Evolutionary conservation across 495 filamentous ascomycete genomes (phyloP).

Genomic region (Daldinia vernicosa): DNA sequence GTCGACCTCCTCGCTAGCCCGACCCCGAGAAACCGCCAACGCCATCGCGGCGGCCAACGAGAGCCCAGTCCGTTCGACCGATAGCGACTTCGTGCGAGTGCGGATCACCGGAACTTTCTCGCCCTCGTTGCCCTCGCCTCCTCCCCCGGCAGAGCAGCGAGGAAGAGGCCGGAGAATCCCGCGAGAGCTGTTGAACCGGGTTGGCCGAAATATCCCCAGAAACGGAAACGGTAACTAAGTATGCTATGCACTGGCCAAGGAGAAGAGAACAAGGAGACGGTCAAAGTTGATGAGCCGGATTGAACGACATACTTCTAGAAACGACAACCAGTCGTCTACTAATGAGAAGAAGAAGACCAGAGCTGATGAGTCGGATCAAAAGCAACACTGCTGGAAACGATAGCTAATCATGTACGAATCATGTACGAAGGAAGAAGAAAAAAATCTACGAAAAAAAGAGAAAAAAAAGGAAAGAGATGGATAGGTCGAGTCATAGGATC

Average conservation of each 20-base stretch:
- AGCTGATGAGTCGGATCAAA: too few species aligned
- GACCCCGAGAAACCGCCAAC: background rate
- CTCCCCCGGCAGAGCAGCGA: background rate
- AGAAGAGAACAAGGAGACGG: background rate
- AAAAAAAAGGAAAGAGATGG: background rate
- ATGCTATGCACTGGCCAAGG: background rate
- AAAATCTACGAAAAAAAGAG: background rate
- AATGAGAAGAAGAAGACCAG: background rate
- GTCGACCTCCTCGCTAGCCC: background rate
- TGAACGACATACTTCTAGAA: too few species aligned
- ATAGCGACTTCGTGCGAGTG: conserved; percentile 14
- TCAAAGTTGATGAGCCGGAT: too few species aligned
- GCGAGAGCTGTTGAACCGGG: background rate
- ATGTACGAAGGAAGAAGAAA: background rate
- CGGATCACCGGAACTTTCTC: background rate
- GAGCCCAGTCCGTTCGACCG: background rate
- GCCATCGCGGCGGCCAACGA: background rate
- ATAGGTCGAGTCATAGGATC: background rate
- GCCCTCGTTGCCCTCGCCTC: background rate
- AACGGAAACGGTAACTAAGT: background rate
- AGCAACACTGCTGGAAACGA: background rate
- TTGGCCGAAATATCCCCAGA: background rate
- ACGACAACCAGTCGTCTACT: too few species aligned
- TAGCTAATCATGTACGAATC: background rate
- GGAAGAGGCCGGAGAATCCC: background rate